These are phyloP conservation scores for Fragilariopsis cylindrus DNA, from an alignment of 108 stramenopile genomes.

Conservation along the genomic window DNA sequence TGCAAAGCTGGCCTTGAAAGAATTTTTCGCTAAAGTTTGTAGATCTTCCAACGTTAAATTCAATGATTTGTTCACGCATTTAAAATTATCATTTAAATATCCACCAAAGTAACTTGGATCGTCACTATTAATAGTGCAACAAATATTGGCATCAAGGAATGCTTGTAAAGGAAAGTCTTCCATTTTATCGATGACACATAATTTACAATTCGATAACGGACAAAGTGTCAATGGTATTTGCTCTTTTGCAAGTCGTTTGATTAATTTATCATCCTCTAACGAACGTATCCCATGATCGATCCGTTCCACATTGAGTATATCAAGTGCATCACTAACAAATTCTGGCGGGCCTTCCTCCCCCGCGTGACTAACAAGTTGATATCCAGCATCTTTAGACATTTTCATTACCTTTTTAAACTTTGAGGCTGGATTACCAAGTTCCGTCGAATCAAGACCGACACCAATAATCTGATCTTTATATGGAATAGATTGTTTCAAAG, in stretches of 20 bases:
- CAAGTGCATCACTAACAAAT: conserved; percentile 33
- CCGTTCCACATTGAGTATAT: conserved; percentile 36
- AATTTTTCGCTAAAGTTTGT: conserved; percentile 36
- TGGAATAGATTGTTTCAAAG: conserved; percentile 25
- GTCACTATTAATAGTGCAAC: conserved; percentile 44
- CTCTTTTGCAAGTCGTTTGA: conserved; percentile 27
- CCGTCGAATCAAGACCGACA: conserved; percentile 40
- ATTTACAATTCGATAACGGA: conserved; percentile 43
- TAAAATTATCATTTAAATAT: conserved; percentile 44
- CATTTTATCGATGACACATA: conserved; percentile 43
- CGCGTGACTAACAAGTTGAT: conserved; percentile 36
- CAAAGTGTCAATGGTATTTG: conserved; percentile 44
- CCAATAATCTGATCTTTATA: conserved; percentile 33
- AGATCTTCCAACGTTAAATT: conserved; percentile 27
- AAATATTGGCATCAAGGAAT: conserved; percentile 28
- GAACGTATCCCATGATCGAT: conserved; percentile 49
- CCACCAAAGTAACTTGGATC: conserved; percentile 52
- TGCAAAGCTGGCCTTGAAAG: conserved; percentile 30
- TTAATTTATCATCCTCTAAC: conserved; percentile 29
- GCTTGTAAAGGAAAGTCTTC: conserved; percentile 34
- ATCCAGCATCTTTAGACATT: conserved; percentile 27
- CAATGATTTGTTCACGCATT: conserved; percentile 18
- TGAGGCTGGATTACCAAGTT: conserved; percentile 34
- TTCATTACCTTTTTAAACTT: conserved; percentile 36
- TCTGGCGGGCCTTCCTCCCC: conserved; percentile 52